Evolutionary conservation across 2,329 filamentous ascomycete species (phyloP), one percentile per base, ranked within the genome.

Genomic region (Alternaria incomplexa): DNA sequence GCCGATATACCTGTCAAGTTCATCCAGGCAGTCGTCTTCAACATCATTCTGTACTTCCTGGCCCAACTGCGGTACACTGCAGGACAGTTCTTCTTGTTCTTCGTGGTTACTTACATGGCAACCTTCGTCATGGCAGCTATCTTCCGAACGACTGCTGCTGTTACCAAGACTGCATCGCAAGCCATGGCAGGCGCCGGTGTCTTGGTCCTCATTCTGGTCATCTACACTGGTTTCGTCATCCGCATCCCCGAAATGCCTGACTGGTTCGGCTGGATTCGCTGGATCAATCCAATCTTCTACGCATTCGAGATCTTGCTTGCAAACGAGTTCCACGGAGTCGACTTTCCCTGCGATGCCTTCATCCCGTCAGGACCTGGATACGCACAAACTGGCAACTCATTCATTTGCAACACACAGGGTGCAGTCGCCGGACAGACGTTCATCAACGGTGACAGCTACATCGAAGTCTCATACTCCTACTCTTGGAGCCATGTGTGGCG

Each of bases 1-100:
- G 90, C 88, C 67, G 94, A 97, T 70, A 81, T 96, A 79, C 93
- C 93, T 0, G 91, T 93, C 79, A 97, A 95, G 77, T 80, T 96
- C 5, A 43, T 81, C 5, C 93, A 93, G 67, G 82, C 88, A 1
- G 83, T 93, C 61, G 80, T 87, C 5, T 96, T 97, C 83, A 96
- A 97, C 77, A 65, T 93, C 17, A 85, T 88, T 1, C 80, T 97
- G 6, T 97, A 97, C 81, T 97, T 97, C 80, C 89, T 97, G 86
- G 89, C 91, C 0, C 90, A 92, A 65, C 83, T 97, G 26, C 87
- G 91, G 50, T 86, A 91, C 43, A 89, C 90, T 53, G 82, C 92
- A 0, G 90, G 89, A 2, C 82, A 90, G 1, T 97, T 96, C 84
- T 97, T 97, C 84, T 89, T 93, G 79, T 97, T 91, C 85, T 81